Base-by-base conservation (phyloP, 2,329 filamentous ascomycete genomes). In the Aspergillus fischeri region DNA sequence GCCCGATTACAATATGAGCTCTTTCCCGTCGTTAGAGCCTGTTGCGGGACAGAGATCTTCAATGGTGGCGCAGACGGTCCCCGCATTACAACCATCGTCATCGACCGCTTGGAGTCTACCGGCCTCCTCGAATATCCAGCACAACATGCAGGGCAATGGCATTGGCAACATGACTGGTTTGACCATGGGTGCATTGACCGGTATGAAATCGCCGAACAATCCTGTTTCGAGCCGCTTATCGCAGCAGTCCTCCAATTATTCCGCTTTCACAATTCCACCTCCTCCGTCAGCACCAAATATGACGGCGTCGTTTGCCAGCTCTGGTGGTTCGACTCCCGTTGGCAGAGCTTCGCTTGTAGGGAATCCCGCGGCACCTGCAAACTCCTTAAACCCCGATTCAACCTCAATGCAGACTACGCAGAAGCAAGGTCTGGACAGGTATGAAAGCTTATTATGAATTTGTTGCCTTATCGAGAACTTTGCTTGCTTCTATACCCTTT, bases 401-500 rank as follows among this genome's bases (percentile, higher is more conserved):
- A 54, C 61, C n/a, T 63, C 68, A 51, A 59, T 66, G 20, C 59
- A 63, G 45, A 57, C 58, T 29, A 62, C 67, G 53, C 73, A 65
- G 59, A 75, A 70, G 60, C 68, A 70, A 55, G 81, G 81, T 1
- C 65, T 84, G 57, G 82, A 84, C 68, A 81, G 80, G 59, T 84
- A 80, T 66, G 80, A 83, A 63, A 84, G 82, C 68, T 73, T 85
- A 60, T 65, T 84, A 58, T 85, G 63, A 68, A 49, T 28, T 20
- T 20, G 44, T 41, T 41, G 14, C 45, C 21, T 29, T 45, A 29
- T 29, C n/a, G 51, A 49, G 8, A 42, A 42, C 55, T 49, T 49
- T 49, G 28, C 53, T 45, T 52, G 4, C 51, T 57, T 52, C 47
- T 45, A 35, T 58, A 38, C 45, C 20, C 53, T 45, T 41, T 47